Percentiles rank a stretch among this genome's conserved stretches.
Conservation (phyloP, 257 asterid genomes). For the Pogostemon cablin region DNA sequence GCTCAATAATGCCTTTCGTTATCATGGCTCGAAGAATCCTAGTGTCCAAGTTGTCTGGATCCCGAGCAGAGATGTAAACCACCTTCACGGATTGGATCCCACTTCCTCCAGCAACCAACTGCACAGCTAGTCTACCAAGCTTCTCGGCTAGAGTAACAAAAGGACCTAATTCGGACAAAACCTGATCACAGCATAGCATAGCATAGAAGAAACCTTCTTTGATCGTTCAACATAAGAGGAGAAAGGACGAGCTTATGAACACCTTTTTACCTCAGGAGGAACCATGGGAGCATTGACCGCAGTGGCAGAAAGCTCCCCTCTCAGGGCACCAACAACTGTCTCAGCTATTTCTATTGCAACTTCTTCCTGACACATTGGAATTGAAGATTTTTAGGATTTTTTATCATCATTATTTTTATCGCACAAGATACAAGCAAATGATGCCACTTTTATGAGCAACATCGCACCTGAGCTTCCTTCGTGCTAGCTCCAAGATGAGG, state of each 20-base stretch:
- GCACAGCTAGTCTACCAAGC: conserved; percentile 81
- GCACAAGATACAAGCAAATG: not conserved
- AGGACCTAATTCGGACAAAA: conserved; percentile 77
- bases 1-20: conserved; percentile 89
- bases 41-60: conserved; percentile 85
- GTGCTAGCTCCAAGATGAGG: conserved; percentile 99
- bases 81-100: conserved; percentile 85
- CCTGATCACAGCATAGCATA: conserved; percentile 45
- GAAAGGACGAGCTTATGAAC: not conserved
- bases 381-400: not conserved
- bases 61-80: conserved; percentile 62
- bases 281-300: conserved; percentile 98
- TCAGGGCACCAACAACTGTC: conserved; percentile 91
- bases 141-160: conserved; percentile 87
- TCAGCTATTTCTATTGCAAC: conserved; percentile 95
- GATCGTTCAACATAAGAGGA: not conserved
- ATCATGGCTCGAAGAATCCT: conserved; percentile 94
- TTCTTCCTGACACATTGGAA: conserved; percentile 61
- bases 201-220: not conserved
- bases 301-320: conserved; percentile 93
- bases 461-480: conserved; percentile 83
- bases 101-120: conserved; percentile 78
- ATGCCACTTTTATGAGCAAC: conserved; percentile 8
- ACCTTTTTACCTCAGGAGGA: conserved; percentile 68
- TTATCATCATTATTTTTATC: too few species aligned